These are phyloP conservation scores for Omphalea diandra DNA, from an alignment of 441 rosid species.

Conservation along the genomic window DNA sequence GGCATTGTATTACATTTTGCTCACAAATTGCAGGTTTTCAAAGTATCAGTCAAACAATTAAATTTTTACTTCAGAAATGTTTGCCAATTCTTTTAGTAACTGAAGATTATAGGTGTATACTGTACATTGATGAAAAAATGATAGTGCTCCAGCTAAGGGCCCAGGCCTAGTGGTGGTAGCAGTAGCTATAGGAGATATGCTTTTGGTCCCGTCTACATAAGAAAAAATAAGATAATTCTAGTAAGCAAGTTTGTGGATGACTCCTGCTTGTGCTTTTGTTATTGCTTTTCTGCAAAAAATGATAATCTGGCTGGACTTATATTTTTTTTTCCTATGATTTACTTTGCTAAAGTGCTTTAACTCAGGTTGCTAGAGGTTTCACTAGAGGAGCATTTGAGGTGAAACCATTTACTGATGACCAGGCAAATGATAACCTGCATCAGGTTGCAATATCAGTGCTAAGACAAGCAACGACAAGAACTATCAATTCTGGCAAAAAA, in stretches of 20 bases:
- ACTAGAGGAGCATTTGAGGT: constrained; percentile 81
- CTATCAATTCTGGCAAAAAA: constrained; percentile 53
- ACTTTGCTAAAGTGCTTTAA: constrained; percentile 9
- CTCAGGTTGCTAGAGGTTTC: constrained; percentile 85
- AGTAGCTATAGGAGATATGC: background rate
- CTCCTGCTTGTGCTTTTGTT: background rate
- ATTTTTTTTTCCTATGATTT: background rate
- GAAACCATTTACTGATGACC: constrained; percentile 66
- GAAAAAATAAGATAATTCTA: background rate
- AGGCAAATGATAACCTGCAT: constrained; percentile 46
- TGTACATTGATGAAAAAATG: no score
- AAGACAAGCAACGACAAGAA: constrained; percentile 50
- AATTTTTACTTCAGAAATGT: background rate
- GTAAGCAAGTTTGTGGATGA: background rate
- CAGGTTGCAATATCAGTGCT: constrained; percentile 63
- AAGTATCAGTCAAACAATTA: background rate
- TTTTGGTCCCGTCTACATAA: background rate
- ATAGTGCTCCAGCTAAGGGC: background rate
- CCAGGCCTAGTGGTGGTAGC: background rate
- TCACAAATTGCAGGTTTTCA: background rate
- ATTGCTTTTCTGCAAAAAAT: background rate
- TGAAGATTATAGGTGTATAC: background rate
- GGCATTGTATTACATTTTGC: background rate
- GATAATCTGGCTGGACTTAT: background rate
- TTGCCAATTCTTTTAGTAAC: background rate